Evolutionary conservation across 108 stramenopile species (phyloP), one percentile per base, ranked within the genome.

Genomic region (Cyclotella kingstonii): DNA sequence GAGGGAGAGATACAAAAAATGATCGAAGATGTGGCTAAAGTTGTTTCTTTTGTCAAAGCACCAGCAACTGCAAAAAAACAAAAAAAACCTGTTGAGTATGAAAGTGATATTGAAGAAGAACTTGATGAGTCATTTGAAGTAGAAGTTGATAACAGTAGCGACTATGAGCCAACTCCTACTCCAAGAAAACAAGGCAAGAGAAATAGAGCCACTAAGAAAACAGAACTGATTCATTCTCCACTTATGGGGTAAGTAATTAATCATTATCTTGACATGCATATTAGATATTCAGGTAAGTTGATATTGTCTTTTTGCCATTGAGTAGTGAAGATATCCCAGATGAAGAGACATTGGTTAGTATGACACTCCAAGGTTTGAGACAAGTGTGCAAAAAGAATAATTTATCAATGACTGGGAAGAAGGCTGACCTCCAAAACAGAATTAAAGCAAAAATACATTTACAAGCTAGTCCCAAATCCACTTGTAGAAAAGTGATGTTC

Each of bases 81-180:
- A 10, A 39, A 36, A 44, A 40, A 27, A 19, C 33, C 2, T 0
- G 29, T 48, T 18, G 27, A 46, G 9, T 59, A 52, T 31, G 70
- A 61, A 28, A 56, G 58, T 28, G 76, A 77, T 26, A 33, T 34
- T 14, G 45, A 73, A 12, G 54, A 57, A 23, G 76, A 67, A 12
- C 30, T 60, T 35, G 60, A 77, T 18, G 80, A 77, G 29, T 59
- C 49, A 10, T 62, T 77, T 41, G 66, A 77, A 29, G 67, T 72
- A 21, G 70, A 64, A 27, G 59, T 47, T 49, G 76, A 61, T 40
- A 67, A 63, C 12, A 66, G 72, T 15, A 71, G 63, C 40, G 64
- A 68, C 22, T 65, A 57, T 22, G 33, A 63, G 43, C 74, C 65
- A 19, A 79, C 78, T 22, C 76, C 70, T 31, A 47, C 33, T 0